Evolutionary conservation across 495 filamentous ascomycete species (phyloP), one percentile per base, ranked within the genome.

Genomic region (Aspergillus bertholletiae): DNA sequence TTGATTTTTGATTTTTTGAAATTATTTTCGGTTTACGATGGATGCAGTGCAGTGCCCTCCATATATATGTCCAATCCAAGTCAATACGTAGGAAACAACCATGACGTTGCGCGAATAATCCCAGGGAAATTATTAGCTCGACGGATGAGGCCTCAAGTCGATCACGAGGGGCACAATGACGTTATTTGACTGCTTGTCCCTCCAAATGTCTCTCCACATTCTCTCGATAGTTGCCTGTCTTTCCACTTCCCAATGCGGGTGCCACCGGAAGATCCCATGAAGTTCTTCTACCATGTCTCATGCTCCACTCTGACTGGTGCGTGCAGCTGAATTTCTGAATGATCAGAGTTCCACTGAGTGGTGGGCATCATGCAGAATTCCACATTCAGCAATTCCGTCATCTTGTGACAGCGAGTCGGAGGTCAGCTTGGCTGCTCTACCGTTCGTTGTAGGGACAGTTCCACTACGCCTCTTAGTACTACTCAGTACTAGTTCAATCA

Each of bases 131-230:
- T n/a, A n/a, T n/a, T n/a, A n/a, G n/a, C n/a, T n/a, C n/a, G n/a
- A n/a, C n/a, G n/a, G 39, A 18, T 43, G 39, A 22, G 9, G 20
- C 39, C 34, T 37, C 13, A 37, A 15, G 34, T 15, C 12, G 39
- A 53, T 53, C 51, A 53, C 51, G 27, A 46, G 51, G 40, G 15
- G 28, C 7, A 24, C 50, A 15, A 54, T 54, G 51, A 54, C 51
- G 51, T 54, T 46, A 53, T 53, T 17, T 28, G 6, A 23, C 17
- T 7, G 18, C 21, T 20, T 28, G 17, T 28, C 23, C 7, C 26
- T 15, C 30, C 34, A 11, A 37, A 15, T n/a, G 15, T 37, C 34
- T 37, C 34, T 37, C 34, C 34, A 37, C 34, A 37, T 15, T 34
- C 15, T 3, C 7, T 37, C 13, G 12, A 34, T 34, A 12, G 13